Percentiles rank a stretch among this genome's conserved stretches.
Conservation (phyloP, 208 protist genomes). For the Leishmania tarentolae region DNA sequence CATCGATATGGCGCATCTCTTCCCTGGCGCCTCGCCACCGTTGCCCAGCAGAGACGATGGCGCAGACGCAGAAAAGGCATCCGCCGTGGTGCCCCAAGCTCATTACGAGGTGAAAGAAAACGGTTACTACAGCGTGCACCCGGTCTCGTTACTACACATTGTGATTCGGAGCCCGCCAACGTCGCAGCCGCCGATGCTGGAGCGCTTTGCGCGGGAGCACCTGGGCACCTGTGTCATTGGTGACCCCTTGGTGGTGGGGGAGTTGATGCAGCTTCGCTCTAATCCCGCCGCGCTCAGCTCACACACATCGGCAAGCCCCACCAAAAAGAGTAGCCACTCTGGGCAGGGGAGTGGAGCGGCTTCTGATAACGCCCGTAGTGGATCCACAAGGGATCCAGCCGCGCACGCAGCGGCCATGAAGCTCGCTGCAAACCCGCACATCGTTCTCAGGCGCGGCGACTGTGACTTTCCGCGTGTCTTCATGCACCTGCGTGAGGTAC, state of each 20-base stretch:
- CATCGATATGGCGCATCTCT: slow-evolving; percentile 31
- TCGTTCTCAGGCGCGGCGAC: slow-evolving; percentile 70
- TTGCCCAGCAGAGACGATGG: neutral
- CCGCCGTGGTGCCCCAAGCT: neutral
- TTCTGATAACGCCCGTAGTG: neutral
- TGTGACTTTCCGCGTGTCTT: slow-evolving; percentile 90
- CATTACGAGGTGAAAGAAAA: slow-evolving; percentile 64
- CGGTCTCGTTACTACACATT: slow-evolving; percentile 77
- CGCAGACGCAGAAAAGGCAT: too few species aligned
- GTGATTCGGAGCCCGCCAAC: slow-evolving; percentile 57
- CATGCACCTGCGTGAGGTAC: slow-evolving; percentile 68
- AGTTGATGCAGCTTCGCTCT: slow-evolving; percentile 26
- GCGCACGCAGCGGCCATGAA: slow-evolving; percentile 24
- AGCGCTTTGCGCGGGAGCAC: slow-evolving; percentile 52
- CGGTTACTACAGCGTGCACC: slow-evolving; percentile 82
- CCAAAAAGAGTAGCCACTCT: neutral
- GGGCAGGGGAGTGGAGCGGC: neutral
- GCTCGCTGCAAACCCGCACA: slow-evolving; percentile 22
- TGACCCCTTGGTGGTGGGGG: slow-evolving; percentile 56
- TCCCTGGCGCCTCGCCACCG: slow-evolving; percentile 8
- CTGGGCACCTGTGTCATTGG: slow-evolving; percentile 74
- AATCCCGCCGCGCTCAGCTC: neutral
- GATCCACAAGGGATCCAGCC: slow-evolving; percentile 10
- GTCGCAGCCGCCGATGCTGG: slow-evolving; percentile 53
- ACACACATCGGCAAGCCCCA: neutral